Evolutionary conservation across 2,329 filamentous ascomycete genomes (phyloP).

Genomic region (Pyrenophora graminea): DNA sequence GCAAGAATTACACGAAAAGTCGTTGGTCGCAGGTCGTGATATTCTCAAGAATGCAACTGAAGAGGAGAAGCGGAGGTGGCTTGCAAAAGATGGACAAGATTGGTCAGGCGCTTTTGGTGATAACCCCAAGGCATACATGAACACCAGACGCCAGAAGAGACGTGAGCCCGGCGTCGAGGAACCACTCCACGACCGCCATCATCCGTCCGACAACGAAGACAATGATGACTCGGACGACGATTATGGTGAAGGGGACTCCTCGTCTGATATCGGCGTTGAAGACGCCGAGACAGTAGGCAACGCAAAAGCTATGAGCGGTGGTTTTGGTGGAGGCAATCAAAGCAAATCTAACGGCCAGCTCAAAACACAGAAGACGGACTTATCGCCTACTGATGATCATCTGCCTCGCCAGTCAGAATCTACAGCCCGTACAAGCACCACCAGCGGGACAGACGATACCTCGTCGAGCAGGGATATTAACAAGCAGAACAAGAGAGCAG

Average conservation of each 20-base stretch:
- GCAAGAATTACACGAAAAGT: constrained; percentile 78
- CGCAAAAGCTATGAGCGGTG: constrained; percentile 29
- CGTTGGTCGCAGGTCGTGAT: constrained; percentile 77
- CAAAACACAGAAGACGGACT: constrained; percentile 35
- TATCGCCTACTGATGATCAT: constrained; percentile 27
- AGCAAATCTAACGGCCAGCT: constrained; percentile 24
- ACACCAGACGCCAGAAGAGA: constrained; percentile 57
- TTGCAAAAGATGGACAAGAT: constrained; percentile 77
- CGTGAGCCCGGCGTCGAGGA: constrained; percentile 60
- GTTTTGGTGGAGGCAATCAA: constrained; percentile 16
- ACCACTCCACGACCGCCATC: constrained; percentile 57
- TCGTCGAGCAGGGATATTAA: constrained; percentile 62
- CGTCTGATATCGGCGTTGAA: constrained; percentile 62
- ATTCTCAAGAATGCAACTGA: constrained; percentile 73
- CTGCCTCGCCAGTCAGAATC: constrained; percentile 30
- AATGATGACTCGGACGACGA: constrained; percentile 47
- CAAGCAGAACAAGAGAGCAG: constrained; percentile 67
- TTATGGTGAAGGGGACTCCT: constrained; percentile 45
- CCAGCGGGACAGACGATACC: constrained; percentile 18
- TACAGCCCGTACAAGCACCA: constrained; percentile 36
- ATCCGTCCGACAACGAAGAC: constrained; percentile 51
- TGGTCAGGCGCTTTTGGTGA: constrained; percentile 86
- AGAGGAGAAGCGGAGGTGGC: constrained; percentile 76
- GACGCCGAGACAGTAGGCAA: constrained; percentile 53
- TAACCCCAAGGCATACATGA: constrained; percentile 67